Evolutionary conservation across 352 stramenopile genomes (phyloP), one percentile per base, ranked within the genome.

Genomic region (Globisporangium paddicum): DNA sequence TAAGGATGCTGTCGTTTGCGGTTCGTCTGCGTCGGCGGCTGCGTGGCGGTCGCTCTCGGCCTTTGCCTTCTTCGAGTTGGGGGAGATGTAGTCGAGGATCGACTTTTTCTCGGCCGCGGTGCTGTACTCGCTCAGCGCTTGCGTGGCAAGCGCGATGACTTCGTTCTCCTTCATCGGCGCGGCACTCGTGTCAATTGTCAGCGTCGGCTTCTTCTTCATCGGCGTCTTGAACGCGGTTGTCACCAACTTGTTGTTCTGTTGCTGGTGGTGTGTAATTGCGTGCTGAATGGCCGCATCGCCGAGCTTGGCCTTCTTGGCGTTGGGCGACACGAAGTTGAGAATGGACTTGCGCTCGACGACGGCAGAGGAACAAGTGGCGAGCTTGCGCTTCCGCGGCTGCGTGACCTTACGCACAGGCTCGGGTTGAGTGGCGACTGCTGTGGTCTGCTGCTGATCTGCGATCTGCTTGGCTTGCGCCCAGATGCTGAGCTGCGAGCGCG

Each of bases 41-140:
- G 53, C 53, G 8, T 4, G 16, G 3, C 34, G 54, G 10, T 47
- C 45, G 21, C 30, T 58, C 56, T 55, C 37, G 1, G 19, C 18
- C 26, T 37, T 55, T 25, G 55, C 55, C 41, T 53, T 44, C 49
- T 64, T 64, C 23, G 58, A 47, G 40, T 64, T 59, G 0, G 58
- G 58, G 9, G 58, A 64, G 32, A 64, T 64, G 58, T 64, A 64
- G 51, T 64, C 58, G 16, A 48, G 23, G n/a, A 64, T 64, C 40
- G 49, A 64, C 41, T 44, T 57, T 3, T 28, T 28, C 37, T 45
- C 37, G 5, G 3, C 45, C 11, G 49, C 11, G 32, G 13, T 16
- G 18, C 30, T 25, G 2, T 26, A 8, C 0, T 19, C 28, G 7
- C 14, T 37, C 13, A 10, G 19, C 13, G 16, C 21, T 2, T 54